Evolutionary conservation across 208 protist genomes (phyloP).

Genomic region (Crithidia brevicula): DNA sequence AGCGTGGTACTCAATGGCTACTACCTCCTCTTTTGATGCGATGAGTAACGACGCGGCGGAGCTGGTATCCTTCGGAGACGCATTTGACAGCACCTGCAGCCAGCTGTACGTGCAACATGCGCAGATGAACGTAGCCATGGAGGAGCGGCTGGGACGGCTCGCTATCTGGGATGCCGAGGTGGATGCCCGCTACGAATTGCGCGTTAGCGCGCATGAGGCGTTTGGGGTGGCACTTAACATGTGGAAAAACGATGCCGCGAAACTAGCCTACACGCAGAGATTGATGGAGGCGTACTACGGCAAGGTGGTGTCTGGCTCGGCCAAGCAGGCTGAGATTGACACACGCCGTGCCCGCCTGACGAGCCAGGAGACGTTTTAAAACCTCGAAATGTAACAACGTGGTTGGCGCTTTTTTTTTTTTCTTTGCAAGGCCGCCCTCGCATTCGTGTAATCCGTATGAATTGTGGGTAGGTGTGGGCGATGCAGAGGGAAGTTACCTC

Average conservation of each 20-base stretch:
- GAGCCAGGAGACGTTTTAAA: neutral
- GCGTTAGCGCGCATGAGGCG: neutral
- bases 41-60: neutral
- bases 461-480: too few species aligned
- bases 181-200: neutral
- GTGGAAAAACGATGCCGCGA: constrained; percentile 1
- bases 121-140: neutral
- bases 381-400: too few species aligned
- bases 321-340: neutral
- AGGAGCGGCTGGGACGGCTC: neutral
- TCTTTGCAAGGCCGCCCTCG: too few species aligned
- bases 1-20: neutral
- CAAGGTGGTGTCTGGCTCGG: neutral
- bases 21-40: neutral
- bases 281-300: constrained; percentile 1
- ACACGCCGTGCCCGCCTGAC: neutral
- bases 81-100: neutral
- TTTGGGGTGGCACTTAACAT: neutral
- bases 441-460: too few species aligned
- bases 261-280: neutral
- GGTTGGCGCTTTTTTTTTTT: neutral
- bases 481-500: too few species aligned
- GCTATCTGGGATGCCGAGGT: constrained; percentile 9
- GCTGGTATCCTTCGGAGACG: constrained; percentile 5
- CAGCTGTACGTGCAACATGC: neutral